These are phyloP conservation scores for Wallacemonas rigidus DNA, from an alignment of 208 protist genomes.

Conservation along the genomic window DNA sequence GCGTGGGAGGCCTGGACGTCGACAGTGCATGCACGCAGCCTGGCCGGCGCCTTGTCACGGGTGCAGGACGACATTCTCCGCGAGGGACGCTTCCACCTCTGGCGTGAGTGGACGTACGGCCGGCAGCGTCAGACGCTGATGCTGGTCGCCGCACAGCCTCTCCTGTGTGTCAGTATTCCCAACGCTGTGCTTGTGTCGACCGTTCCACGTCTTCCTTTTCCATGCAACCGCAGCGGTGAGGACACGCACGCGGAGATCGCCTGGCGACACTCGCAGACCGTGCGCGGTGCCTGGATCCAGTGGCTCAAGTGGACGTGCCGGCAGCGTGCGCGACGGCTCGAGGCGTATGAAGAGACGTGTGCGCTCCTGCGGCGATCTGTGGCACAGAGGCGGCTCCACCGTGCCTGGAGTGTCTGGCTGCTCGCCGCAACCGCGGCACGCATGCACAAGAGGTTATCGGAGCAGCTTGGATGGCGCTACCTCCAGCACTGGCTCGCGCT, in stretches of 20 bases:
- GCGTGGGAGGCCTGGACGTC: not conserved
- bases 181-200: too few relatives aligned
- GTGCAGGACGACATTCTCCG: not conserved
- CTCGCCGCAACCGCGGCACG: slow-evolving; percentile 8
- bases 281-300: slow-evolving; percentile 25
- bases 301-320: slow-evolving; percentile 31
- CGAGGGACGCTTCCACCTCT: not conserved
- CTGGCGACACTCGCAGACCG: not conserved
- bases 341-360: slow-evolving; percentile 2
- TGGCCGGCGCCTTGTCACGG: not conserved
- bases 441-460: not conserved
- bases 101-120: not conserved
- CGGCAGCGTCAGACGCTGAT: not conserved
- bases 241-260: not conserved
- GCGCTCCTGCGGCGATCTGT: not conserved
- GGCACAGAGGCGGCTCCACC: not conserved
- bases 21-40: not conserved
- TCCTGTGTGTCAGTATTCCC: not conserved
- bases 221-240: not conserved
- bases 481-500: not conserved
- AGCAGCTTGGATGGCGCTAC: not conserved
- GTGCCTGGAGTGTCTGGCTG: slow-evolving; percentile 21
- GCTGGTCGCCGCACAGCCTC: not conserved
- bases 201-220: too few relatives aligned
- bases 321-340: slow-evolving; percentile 23